Evolutionary conservation across 495 filamentous ascomycete species (phyloP), one percentile per base, ranked within the genome.

Genomic region (Aspergillus avenaceus): DNA sequence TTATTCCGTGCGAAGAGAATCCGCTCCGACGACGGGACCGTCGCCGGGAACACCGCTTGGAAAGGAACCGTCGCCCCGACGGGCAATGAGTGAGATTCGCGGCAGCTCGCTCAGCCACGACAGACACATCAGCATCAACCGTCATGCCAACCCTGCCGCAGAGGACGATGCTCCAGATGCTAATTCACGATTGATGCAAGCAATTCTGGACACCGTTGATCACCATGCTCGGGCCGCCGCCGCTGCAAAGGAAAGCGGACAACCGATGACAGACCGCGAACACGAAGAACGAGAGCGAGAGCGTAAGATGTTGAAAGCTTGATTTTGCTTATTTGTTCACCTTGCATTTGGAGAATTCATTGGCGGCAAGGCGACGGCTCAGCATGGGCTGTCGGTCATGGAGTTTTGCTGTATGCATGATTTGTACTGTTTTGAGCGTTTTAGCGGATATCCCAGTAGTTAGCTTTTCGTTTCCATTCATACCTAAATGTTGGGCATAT

Each of bases 111-210:
- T 51, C 0, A 51, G 50, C 7, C 58, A 64, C 32, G 60, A 63
- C 11, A 49, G 58, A 14, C 57, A 49, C 21, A 16, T 55, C 48
- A 53, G 54, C 32, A 41, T 61, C 44, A 44, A 52, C 40, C 54
- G 40, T 24, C 45, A 44, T 31, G 41, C 46, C 40, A 58, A 52
- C 14, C 37, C 41, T 29, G 49, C 23, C 29, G 28, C 58, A 2
- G 60, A 71, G n/a, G 71, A 76, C n/a, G 70, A 74, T 13, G 73
- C 65, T 22, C 66, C 70, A 1, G 71, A 71, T 53, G 72, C 72
- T 42, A 73, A 71, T 41, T 68, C 71, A 47, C 59, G 70, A n/a
- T 45, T 76, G 34, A 72, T 72, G 67, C 73, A 74, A 56, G 73
- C 73, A 16, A 76, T 76, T 26, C 46, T 67, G 8, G 73, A 76